phyloP scores from a whole-genome alignment of 192 early-diverging fungal species.

The Paraglomus occultum region DNA sequence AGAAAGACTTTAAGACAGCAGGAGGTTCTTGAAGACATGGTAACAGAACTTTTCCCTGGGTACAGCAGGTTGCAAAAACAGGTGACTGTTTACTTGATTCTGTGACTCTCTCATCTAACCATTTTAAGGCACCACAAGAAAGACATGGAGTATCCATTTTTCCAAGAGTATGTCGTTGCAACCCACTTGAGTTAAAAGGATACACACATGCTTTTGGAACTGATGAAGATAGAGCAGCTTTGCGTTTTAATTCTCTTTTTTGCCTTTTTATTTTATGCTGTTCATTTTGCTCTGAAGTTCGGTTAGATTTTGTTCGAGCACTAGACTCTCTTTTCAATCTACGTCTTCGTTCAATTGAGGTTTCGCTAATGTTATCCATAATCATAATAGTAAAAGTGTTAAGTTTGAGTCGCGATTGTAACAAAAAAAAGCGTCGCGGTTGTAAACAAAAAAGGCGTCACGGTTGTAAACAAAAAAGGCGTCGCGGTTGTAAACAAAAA shows the following conservation, averaged over 20 bases:
- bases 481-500: no score
- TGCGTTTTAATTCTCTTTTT: slow-evolving; percentile 3
- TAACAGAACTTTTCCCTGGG: neutral
- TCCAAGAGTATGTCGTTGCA: neutral
- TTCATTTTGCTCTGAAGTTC: no score
- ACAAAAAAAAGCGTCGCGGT: no score
- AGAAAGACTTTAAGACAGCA: neutral
- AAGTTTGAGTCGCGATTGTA: no score
- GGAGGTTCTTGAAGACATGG: neutral
- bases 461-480: no score
- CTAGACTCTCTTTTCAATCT: no score
- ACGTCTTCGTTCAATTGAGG: no score
- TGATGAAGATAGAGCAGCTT: no score
- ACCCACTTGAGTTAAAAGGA: neutral
- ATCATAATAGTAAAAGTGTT: no score
- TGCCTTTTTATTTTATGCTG: neutral
- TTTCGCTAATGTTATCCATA: no score
- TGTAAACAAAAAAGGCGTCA: no score
- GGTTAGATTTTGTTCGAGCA: no score
- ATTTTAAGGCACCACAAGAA: neutral
- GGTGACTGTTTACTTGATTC: neutral
- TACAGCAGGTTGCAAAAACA: slow-evolving; percentile 2
- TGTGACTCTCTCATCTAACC: slow-evolving; percentile 3
- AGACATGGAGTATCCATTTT: neutral
- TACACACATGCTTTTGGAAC: neutral